Evolutionary conservation across 352 stramenopile genomes (phyloP).

Genomic region (Pythium periplocum): DNA sequence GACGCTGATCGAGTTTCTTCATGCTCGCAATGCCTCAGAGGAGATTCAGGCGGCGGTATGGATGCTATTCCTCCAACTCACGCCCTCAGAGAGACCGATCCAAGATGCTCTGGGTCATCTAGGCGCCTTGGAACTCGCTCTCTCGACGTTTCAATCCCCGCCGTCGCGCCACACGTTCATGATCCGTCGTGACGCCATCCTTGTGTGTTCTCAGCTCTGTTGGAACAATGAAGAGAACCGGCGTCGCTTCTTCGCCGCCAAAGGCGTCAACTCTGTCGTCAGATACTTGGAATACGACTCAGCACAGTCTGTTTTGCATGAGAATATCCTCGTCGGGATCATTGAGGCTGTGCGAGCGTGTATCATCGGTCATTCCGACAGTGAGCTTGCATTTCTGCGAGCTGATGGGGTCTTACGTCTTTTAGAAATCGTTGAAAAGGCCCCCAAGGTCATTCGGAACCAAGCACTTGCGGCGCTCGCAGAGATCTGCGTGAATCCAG

Average conservation of each 20-base stretch:
- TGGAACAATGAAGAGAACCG: constrained; percentile 43
- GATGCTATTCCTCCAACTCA: constrained; percentile 49
- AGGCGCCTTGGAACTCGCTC: constrained; percentile 38
- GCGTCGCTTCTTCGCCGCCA: constrained; percentile 35
- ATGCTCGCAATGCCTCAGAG: constrained; percentile 26
- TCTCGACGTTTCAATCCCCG: constrained; percentile 43
- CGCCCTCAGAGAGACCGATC: constrained; percentile 19
- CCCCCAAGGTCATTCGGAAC: constrained; percentile 49
- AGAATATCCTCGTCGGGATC: constrained; percentile 58
- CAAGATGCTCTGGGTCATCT: constrained; percentile 48
- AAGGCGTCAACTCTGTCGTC: constrained; percentile 39
- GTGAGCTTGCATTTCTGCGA: constrained; percentile 54
- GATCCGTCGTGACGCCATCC: constrained; percentile 59
- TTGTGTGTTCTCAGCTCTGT: constrained; percentile 54
- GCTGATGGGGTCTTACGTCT: constrained; percentile 52
- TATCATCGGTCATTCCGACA: constrained; percentile 46
- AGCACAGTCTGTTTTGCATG: constrained; percentile 52
- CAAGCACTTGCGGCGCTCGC: constrained; percentile 58
- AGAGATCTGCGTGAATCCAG: constrained; percentile 69
- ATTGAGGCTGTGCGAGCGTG: constrained; percentile 63
- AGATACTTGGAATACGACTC: constrained; percentile 44
- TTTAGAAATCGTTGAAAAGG: constrained; percentile 45
- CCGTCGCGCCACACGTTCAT: constrained; percentile 47
- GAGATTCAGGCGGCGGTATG: constrained; percentile 39
- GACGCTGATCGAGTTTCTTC: constrained; percentile 45